Percentiles rank a stretch among this genome's conserved stretches.
These are phyloP conservation scores for Rhizophagus clarus DNA, from an alignment of 192 early-diverging fungal genomes.

Conservation along the genomic window DNA sequence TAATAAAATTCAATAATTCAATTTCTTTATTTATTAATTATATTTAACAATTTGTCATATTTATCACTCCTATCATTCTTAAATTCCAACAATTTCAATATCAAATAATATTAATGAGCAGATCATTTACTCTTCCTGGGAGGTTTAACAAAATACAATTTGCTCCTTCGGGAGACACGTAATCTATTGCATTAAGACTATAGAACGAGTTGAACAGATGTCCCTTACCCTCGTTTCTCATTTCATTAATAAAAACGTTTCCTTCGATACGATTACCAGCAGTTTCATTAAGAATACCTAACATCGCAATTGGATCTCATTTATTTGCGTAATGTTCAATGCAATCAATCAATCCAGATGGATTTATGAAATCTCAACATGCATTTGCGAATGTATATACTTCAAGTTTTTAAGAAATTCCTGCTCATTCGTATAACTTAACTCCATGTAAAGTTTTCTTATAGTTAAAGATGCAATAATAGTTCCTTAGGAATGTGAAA, in stretches of 20 bases:
- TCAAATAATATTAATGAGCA: neutral
- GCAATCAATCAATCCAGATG: neutral
- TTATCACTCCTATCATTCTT: no score
- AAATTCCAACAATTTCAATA: no score
- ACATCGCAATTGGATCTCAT: neutral
- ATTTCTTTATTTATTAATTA: no score
- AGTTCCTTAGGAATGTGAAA: slow-evolving; percentile 15
- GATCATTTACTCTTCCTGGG: neutral
- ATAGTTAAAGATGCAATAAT: slow-evolving; percentile 13
- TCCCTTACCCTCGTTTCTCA: neutral
- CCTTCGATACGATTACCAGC: neutral
- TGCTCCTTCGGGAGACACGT: neutral
- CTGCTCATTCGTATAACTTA: neutral
- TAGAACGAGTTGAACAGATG: slow-evolving; percentile 3
- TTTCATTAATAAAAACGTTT: neutral
- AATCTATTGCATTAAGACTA: neutral
- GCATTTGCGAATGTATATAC: slow-evolving; percentile 18
- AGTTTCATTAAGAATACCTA: neutral
- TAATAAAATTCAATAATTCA: no score
- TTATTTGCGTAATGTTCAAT: slow-evolving; percentile 27
- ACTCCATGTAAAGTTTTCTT: neutral
- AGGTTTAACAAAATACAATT: neutral
- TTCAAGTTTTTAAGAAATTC: slow-evolving; percentile 12
- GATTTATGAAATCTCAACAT: slow-evolving; percentile 7
- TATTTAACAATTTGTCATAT: no score